Base-by-base conservation (phyloP, 2,329 filamentous ascomycete species). In the Stachybotrys chlorohalonatus region DNA sequence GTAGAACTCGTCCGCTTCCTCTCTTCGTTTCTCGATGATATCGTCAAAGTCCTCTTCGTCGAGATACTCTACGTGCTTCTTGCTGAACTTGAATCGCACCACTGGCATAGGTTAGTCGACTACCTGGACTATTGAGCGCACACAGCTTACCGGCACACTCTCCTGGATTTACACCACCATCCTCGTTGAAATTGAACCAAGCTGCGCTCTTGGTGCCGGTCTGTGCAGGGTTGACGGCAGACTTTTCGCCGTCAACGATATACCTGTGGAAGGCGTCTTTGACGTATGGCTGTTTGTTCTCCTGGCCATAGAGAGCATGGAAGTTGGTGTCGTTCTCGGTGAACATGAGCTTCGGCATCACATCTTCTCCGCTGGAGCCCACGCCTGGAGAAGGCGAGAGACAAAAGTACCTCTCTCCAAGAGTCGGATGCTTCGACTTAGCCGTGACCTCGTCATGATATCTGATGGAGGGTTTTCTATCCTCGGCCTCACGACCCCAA, bases 1-100 rank as follows among this genome's bases (percentile, higher is more conserved):
- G 76, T 95, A 97, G 70, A 97, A 97, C 58, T 97, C 92, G 67
- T 97, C 93, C 7, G 93, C 93, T 65, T 97, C 93, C n/a, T 88
- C 82, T 57, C 83, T 85, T 62, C 91, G 85, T 67, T 85, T 84
- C 64, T 97, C 92, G 56, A 97, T 86, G 60, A 94, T 83, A 66
- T 96, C 85, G 66, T 97, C 93, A 59, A 97, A 94, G 42, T 87
- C 78, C 70, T 96, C 93, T 73, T 97, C 93, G 64, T 97, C 92
- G 30, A 97, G 79, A 68, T 91, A 95, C 16, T 81, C 79, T 51
- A 90, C 84, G 54, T 84, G 78, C 66, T 85, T 87, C 64, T 81
- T 86, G 31, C 91, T 92, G 53, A 97, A 79, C 47, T 90, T 85
- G 74, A 97, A 96, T 65, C 93, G 89, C 49, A 97, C 90, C 49